Percentiles rank a stretch among this genome's conserved stretches.
Conservation (phyloP, 2,329 filamentous ascomycete species). For the Verticillium nonalfalfae region DNA sequence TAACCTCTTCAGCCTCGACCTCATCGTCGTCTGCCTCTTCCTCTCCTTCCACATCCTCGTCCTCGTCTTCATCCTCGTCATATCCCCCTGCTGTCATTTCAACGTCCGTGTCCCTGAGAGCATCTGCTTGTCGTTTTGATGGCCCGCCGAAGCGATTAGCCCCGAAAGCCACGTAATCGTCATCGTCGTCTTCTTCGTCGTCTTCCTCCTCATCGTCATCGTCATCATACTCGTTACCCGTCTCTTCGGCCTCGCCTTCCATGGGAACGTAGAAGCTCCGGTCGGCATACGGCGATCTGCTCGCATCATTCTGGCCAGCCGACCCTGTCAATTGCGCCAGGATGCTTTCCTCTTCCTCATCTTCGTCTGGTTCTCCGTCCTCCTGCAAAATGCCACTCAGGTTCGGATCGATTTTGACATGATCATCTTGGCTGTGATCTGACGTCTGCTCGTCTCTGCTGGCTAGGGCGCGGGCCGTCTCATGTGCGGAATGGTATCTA, state of each 20-base stretch:
- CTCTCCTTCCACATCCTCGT: background rate
- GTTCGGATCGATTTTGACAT: constrained; percentile 17
- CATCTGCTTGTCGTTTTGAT: background rate
- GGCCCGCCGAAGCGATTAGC: background rate
- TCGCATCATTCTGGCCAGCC: background rate
- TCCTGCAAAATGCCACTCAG: constrained; percentile 25
- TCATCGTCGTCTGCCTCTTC: background rate
- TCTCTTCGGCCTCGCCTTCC: constrained; percentile 10
- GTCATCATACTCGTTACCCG: constrained; percentile 8
- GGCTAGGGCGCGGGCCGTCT: constrained; percentile 4
- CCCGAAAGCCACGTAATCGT: background rate
- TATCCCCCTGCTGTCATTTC: constrained; percentile 3
- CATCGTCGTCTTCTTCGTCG: background rate
- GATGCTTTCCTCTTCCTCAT: constrained; percentile 7
- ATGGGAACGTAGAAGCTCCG: background rate
- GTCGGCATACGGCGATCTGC: background rate
- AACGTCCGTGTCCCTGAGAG: background rate
- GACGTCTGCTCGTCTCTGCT: constrained; percentile 4
- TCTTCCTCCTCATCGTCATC: constrained; percentile 13
- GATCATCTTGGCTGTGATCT: constrained; percentile 24
- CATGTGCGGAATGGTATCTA: constrained; percentile 2
- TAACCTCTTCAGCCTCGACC: too few species aligned
- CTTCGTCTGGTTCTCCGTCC: constrained; percentile 17
- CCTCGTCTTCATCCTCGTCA: constrained; percentile 15
- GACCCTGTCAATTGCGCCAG: background rate